A percentile compares a stretch with the other conserved stretches of the same genome.
phyloP scores from a whole-genome alignment of 192 early-diverging fungal genomes.

The Coemansia sp. region DNA sequence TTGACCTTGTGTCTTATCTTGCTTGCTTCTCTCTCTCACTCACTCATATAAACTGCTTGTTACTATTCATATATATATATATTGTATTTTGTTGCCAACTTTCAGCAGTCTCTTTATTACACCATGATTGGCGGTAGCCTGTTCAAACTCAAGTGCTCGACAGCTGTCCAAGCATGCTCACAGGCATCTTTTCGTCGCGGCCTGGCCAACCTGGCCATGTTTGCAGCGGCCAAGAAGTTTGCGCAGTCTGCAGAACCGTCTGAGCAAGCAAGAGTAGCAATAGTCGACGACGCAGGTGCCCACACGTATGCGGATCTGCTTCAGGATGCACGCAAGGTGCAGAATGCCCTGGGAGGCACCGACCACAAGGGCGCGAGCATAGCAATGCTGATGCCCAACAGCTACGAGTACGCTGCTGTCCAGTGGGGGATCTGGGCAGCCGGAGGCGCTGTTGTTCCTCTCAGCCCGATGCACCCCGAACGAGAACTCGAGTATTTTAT shows the following conservation, averaged over 20 bases:
- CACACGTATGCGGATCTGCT: constrained; percentile 48
- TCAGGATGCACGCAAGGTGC: constrained; percentile 39
- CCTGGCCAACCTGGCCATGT: constrained; percentile 46
- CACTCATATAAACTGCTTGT: background rate
- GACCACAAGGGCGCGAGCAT: constrained; percentile 43
- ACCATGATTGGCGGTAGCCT: constrained; percentile 2
- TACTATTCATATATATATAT: background rate
- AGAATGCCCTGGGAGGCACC: constrained; percentile 22
- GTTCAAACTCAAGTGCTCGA: background rate
- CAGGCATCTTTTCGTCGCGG: constrained; percentile 17
- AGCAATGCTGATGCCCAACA: constrained; percentile 55
- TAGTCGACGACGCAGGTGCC: constrained; percentile 41
- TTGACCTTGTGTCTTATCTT: background rate
- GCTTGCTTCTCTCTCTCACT: background rate
- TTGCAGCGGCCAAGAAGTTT: constrained; percentile 27
- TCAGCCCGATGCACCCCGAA: constrained; percentile 67
- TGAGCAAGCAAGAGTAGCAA: constrained; percentile 17
- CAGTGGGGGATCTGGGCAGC: constrained; percentile 78
- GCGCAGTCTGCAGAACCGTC: constrained; percentile 16
- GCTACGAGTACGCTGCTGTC: constrained; percentile 65
- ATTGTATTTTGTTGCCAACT: background rate
- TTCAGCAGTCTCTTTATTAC: background rate
- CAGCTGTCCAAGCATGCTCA: background rate
- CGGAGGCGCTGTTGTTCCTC: constrained; percentile 79
- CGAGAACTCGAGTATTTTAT: constrained; percentile 77